phyloP scores from a whole-genome alignment of 1,284 basidiomycete species.

The Moniliophthora roreri region DNA sequence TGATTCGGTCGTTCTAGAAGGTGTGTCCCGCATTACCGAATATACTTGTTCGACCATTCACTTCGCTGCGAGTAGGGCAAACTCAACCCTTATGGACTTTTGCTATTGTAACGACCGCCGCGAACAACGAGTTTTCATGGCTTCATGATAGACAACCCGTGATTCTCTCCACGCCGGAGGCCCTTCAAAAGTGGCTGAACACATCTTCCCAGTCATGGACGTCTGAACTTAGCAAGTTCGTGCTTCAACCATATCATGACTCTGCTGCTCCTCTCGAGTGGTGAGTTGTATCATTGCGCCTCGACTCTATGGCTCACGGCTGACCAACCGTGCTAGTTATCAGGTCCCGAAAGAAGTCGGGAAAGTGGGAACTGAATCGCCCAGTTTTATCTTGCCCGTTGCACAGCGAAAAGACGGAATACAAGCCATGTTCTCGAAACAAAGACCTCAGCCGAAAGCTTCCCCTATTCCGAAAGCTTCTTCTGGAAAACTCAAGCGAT shows the following conservation, averaged over 20 bases:
- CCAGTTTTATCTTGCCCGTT: constrained; percentile 82
- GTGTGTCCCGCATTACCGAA: constrained; percentile 29
- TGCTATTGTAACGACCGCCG: constrained; percentile 85
- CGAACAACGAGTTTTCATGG: constrained; percentile 69
- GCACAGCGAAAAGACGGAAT: constrained; percentile 84
- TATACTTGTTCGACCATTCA: constrained; percentile 14
- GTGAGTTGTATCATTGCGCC: constrained; percentile 37
- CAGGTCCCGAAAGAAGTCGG: constrained; percentile 90
- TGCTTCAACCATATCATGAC: constrained; percentile 65
- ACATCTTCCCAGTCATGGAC: constrained; percentile 66
- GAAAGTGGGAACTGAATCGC: constrained; percentile 83
- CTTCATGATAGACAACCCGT: constrained; percentile 94
- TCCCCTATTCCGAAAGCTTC: not conserved
- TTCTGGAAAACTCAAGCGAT: constrained; percentile 12
- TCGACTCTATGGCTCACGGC: not conserved
- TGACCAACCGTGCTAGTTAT: constrained; percentile 52
- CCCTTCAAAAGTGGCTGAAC: constrained; percentile 80
- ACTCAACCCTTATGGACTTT: constrained; percentile 76
- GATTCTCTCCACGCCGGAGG: constrained; percentile 65
- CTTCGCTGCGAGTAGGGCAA: constrained; percentile 38
- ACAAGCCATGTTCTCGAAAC: constrained; percentile 82
- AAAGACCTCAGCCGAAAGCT: constrained; percentile 30
- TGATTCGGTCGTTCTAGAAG: constrained; percentile 70
- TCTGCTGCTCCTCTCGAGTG: constrained; percentile 60
- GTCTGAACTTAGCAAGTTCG: constrained; percentile 55